Percentiles rank a stretch among this genome's conserved stretches.
Evolutionary conservation across 768 basidiomycete genomes (phyloP).

Genomic region (Mrakia frigida): DNA sequence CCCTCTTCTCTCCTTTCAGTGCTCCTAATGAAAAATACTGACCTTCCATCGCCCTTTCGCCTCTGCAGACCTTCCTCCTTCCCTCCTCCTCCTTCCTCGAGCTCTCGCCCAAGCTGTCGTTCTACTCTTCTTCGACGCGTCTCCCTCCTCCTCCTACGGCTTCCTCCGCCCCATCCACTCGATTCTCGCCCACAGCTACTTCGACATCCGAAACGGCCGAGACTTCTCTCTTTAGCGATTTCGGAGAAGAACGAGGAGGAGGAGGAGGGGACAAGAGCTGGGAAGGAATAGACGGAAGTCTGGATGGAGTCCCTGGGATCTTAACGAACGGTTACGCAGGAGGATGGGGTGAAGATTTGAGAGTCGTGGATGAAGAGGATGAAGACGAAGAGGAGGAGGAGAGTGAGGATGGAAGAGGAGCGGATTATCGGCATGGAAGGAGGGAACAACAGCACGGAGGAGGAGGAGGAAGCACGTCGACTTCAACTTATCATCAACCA

Average conservation of each 20-base stretch:
- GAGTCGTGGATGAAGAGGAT: slow-evolving; percentile 19
- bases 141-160: neutral
- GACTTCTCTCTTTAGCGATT: slow-evolving; percentile 13
- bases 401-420: neutral
- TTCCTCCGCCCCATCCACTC: neutral
- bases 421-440: neutral
- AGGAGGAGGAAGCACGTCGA: neutral
- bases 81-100: neutral
- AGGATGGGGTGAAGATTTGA: slow-evolving; percentile 14
- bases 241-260: neutral
- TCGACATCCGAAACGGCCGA: slow-evolving; percentile 2
- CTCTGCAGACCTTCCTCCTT: neutral
- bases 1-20: neutral
- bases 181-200: neutral
- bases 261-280: slow-evolving; percentile 3
- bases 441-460: slow-evolving; percentile 1
- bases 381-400: slow-evolving; percentile 2
- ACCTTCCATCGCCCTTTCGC: neutral
- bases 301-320: neutral
- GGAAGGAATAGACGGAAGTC: slow-evolving; percentile 5
- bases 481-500: neutral
- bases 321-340: neutral
- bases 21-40: neutral
- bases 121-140: slow-evolving; percentile 2
- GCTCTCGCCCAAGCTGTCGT: neutral